Evolutionary conservation across 208 protist genomes (phyloP), one percentile per base, ranked within the genome.

Genomic region (Willaertia magna): DNA sequence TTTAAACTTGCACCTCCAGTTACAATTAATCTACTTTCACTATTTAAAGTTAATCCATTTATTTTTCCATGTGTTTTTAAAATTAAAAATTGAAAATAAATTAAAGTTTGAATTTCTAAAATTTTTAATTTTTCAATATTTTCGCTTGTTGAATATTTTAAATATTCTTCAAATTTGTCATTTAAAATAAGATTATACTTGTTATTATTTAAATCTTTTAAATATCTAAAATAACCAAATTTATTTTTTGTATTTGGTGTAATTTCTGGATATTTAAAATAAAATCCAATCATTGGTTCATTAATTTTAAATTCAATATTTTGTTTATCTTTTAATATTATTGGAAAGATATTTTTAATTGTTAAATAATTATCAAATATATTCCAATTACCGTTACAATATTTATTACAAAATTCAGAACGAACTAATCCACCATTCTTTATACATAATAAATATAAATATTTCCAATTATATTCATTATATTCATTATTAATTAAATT

Each of bases 361-460:
- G 2, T 2, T 1, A 88, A n/a, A 0, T 22, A 14, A 1, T 40
- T 46, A 18, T 88, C 86, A 46, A 88, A 87, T 51, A 2, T 1
- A 7, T 49, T 51, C 86, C 86, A 88, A 46, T 88, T 84, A 0
- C n/a, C n/a, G 14, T 76, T 49, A 46, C 6, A 79, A 30, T 86
- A n/a, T 49, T 74, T 26, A 1, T 86, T 74, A 20, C 88, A 55
- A 9, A 89, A 20, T 40, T 74, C 9, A 75, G 85, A 49, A 20
- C 88, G 76, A 0, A 83, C 84, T 1, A 90, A 67, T 34, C 84
- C 88, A 43, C 89, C 89, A 86, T 91, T 91, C 51, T 88, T 88
- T 75, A 88, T 90, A 82, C 89, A 91, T 1, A 91, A 67, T 81
- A 90, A 84, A 1, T 82, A 88, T 79, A 91, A 88, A 67, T 55